Base-by-base conservation (phyloP, 2,329 filamentous ascomycete species). In the Monilinia laxa region DNA sequence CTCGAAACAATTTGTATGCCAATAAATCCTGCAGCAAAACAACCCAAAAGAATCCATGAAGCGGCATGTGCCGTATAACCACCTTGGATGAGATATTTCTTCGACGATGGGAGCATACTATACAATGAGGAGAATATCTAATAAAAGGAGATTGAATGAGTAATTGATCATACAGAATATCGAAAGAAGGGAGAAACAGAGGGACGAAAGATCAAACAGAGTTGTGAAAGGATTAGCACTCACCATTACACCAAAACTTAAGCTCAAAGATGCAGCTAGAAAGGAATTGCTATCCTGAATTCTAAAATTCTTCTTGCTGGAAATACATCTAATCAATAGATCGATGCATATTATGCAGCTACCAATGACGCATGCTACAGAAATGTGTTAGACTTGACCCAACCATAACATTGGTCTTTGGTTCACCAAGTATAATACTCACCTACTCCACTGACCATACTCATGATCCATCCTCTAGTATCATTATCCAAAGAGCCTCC, bases 221-320 rank as follows among this genome's bases (percentile, higher is more conserved):
- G 14, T 10, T 23, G 4, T 23, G 28, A 38, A 12, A 35, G 45
- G 7, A 16, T n/a, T 14, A 31, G 76, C 86, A 76, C 86, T 71
- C 78, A 97, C 93, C 93, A 99, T 96, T 56, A 98, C 93, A 54
- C 95, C 94, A 72, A 97, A 97, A 77, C 93, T 97, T 70, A 99
- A 80, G 78, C 93, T 97, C 68, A 98, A 80, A 0, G 94, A 97
- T 28, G 88, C 87, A 0, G 93, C 93, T 5, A 97, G 83, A 76
- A 99, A 99, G 28, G 83, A 83, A 80, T 91, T 94, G 79, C 91
- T 97, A 70, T 96, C 90, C 75, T 96, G 87, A 71, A 99, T 96
- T 73, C 87, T 86, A 77, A 98, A 99, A 76, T 88, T 83, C 73
- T 83, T 86, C 78, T 90, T 87, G 63, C 89, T 86, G 4, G 92